Conservation (phyloP, 371 early-diverging fungal genomes). For the Mortierella sp. region DNA sequence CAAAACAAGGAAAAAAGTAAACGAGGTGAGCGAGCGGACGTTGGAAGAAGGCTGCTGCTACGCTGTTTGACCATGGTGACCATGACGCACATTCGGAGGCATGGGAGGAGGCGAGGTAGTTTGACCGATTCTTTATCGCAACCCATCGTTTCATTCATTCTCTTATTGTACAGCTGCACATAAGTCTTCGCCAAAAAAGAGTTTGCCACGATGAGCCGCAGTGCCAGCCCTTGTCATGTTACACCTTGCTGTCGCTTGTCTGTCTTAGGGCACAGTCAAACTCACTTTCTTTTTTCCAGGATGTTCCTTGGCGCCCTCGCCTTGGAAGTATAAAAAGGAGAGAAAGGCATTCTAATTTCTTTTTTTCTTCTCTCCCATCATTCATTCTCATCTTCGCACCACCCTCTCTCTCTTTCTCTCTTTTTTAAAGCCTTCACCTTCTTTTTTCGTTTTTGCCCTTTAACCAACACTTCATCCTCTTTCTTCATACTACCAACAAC, state of each 20-base stretch:
- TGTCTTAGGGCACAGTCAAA: not conserved
- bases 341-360: not conserved
- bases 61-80: not conserved
- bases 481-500: not conserved
- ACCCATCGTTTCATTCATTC: not conserved
- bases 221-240: not conserved
- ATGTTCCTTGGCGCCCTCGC: not conserved
- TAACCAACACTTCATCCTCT: not conserved
- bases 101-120: not conserved
- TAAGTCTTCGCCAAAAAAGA: not conserved
- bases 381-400: not conserved
- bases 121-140: not conserved
- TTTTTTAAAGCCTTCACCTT: not conserved
- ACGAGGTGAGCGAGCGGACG: not conserved
- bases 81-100: constrained; percentile 1
- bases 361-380: not conserved
- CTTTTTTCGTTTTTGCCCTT: not conserved
- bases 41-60: not conserved
- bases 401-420: not conserved
- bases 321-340: not conserved
- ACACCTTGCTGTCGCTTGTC: not conserved
- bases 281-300: not conserved
- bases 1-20: not conserved
- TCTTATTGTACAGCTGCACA: not conserved
- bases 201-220: constrained; percentile 3